Conservation (phyloP, 2,329 filamentous ascomycete genomes). For the Cladosporium halotolerans region DNA sequence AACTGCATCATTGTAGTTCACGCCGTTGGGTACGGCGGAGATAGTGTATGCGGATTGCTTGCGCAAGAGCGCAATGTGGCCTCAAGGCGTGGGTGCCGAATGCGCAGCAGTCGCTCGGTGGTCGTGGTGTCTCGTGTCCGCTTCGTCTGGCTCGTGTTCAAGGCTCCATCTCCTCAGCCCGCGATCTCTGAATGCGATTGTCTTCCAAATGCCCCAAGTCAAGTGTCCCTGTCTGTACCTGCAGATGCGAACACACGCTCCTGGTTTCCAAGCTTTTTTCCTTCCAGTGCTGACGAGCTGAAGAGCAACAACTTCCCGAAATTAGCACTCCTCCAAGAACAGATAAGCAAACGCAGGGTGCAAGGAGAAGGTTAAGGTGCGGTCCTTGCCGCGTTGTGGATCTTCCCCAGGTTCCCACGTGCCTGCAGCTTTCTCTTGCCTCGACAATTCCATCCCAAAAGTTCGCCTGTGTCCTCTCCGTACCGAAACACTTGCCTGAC, state of each 20-base stretch:
- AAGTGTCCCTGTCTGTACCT: not conserved
- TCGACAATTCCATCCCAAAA: not conserved
- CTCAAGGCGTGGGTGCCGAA: too few relatives aligned
- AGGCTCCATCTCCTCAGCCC: constrained; percentile 6
- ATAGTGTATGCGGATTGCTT: too few relatives aligned
- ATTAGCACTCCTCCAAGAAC: not conserved
- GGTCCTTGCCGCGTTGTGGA: not conserved
- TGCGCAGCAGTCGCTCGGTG: not conserved
- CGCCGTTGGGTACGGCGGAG: too few relatives aligned
- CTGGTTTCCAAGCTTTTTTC: not conserved
- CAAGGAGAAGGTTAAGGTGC: constrained; percentile 1
- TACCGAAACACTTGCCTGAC: not conserved
- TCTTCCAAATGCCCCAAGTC: not conserved
- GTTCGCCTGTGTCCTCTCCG: too few relatives aligned
- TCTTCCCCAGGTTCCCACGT: not conserved
- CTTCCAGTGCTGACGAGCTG: not conserved
- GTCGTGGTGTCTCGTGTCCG: constrained; percentile 6
- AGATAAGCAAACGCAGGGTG: not conserved
- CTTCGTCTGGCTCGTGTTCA: constrained; percentile 1
- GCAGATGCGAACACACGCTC: too few relatives aligned
- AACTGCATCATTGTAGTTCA: constrained; percentile 64
- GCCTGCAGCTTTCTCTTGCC: not conserved
- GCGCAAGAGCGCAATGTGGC: too few relatives aligned
- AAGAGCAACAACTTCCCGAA: not conserved
- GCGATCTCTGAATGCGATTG: not conserved